phyloP scores from a whole-genome alignment of 78 protist genomes.

The Chrysochromulina parva region DNA sequence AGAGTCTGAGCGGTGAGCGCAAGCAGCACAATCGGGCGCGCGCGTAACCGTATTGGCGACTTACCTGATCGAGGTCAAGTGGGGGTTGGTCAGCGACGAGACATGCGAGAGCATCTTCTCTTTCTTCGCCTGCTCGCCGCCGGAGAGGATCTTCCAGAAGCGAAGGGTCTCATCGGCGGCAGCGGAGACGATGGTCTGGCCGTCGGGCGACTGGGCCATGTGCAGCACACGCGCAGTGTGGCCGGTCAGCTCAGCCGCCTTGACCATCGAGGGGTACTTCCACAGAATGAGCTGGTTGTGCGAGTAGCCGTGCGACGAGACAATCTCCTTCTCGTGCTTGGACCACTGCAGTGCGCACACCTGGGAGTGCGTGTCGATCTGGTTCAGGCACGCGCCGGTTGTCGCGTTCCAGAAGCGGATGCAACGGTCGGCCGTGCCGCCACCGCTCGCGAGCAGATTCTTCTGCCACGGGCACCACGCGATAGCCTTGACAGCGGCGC shows the following conservation, averaged over 20 bases:
- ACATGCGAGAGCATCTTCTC: too few species aligned
- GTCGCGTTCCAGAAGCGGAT: conserved; percentile 96
- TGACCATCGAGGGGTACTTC: conserved; percentile 92
- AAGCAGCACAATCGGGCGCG: too few species aligned
- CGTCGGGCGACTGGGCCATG: conserved; percentile 94
- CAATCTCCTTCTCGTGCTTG: conserved; percentile 74
- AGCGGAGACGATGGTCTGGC: conserved; percentile 84
- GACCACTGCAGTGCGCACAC: conserved; percentile 82
- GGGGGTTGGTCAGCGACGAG: too few species aligned
- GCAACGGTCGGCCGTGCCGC: conserved; percentile 97
- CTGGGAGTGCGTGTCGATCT: conserved; percentile 88
- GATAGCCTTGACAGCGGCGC: conserved; percentile 95
- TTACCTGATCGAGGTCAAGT: too few species aligned
- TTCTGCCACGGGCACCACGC: conserved; percentile 95
- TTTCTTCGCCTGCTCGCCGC: background rate
- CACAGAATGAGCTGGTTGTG: conserved; percentile 85
- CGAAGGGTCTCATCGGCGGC: conserved; percentile 97
- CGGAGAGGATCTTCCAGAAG: conserved; percentile 89
- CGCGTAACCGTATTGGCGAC: too few species aligned
- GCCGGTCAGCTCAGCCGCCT: conserved; percentile 91
- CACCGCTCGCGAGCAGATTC: conserved; percentile 97
- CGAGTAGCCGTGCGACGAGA: conserved; percentile 91
- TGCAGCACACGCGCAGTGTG: conserved; percentile 96
- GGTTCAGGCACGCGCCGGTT: conserved; percentile 75
- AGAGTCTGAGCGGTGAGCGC: too few species aligned